A percentile compares a stretch with the other conserved stretches of the same genome.
Evolutionary conservation across 2,329 filamentous ascomycete genomes (phyloP).

Genomic region (Verticillium albo-atrum): DNA sequence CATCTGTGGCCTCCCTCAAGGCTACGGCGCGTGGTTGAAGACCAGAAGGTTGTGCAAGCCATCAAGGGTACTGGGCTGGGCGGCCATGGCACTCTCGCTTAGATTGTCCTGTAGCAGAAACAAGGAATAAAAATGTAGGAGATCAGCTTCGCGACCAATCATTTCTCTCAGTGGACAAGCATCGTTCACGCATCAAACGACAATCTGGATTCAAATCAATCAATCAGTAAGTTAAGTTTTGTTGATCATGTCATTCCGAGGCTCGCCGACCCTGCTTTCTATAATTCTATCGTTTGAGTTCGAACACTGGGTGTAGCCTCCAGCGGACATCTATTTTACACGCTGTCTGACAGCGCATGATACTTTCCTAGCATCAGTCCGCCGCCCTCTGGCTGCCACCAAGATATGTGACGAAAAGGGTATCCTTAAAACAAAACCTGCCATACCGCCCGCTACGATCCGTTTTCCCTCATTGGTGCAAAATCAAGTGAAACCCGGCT

Average conservation of each 20-base stretch:
- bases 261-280: background rate
- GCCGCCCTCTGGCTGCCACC: background rate
- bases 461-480: background rate
- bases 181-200: too few species aligned
- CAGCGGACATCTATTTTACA: background rate
- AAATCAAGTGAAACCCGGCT: background rate
- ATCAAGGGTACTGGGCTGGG: too few species aligned
- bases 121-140: too few species aligned
- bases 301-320: background rate
- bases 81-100: too few species aligned
- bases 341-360: background rate
- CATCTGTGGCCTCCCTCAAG: too few species aligned
- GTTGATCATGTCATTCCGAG: background rate
- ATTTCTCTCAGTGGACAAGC: too few species aligned
- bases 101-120: too few species aligned
- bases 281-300: background rate
- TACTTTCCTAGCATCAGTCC: background rate
- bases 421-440: background rate
- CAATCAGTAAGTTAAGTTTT: too few species aligned
- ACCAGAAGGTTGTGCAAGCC: too few species aligned
- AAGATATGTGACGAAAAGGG: background rate
- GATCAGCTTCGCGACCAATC: too few species aligned
- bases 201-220: too few species aligned
- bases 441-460: background rate
- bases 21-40: too few species aligned